Evolutionary conservation across 768 basidiomycete species (phyloP), one percentile per base, ranked within the genome.

Genomic region (Mycena metata): DNA sequence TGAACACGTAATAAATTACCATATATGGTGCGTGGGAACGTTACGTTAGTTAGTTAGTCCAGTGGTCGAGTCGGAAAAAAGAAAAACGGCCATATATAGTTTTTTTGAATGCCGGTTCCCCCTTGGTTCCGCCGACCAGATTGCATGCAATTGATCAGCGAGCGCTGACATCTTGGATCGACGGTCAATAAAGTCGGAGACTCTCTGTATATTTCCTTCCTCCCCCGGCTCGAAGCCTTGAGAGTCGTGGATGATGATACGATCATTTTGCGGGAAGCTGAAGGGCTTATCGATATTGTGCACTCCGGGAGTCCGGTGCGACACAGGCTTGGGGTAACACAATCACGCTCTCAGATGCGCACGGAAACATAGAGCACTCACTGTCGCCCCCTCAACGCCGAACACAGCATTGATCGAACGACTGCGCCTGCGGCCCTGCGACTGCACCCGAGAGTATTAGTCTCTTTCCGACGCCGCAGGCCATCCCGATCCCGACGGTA

Each of bases 101-200:
- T n/a, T n/a, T n/a, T n/a, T n/a, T n/a, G n/a, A n/a, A n/a, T n/a
- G n/a, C n/a, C n/a, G n/a, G n/a, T n/a, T n/a, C n/a, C n/a, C n/a
- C n/a, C n/a, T n/a, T n/a, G n/a, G n/a, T n/a, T n/a, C n/a, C 36
- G 24, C 57, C 45, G 6, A 58, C 57, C 57, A 46, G 42, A 58
- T 58, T 19, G 57, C 57, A 10, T 58, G 43, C 6, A 58, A 45
- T 58, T 58, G 57, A n/a, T 62, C 60, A 16, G 4, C 50, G 10
- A 62, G 60, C 60, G 60, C 60, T 33, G 60, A 41, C 60, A 52
- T 54, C 60, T 62, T 54, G 41, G 60, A 62, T 52, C 60, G 60
- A 17, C 41, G 50, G 23, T 54, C 50, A 21, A 62, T 62, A 54
- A 62, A 62, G 19, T 62, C 51, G 51, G 10, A n/a, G 39, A 61